Percentiles rank a stretch among this genome's conserved stretches.
phyloP scores from a whole-genome alignment of 306 rosid genomes.

The Castanea crenata region DNA sequence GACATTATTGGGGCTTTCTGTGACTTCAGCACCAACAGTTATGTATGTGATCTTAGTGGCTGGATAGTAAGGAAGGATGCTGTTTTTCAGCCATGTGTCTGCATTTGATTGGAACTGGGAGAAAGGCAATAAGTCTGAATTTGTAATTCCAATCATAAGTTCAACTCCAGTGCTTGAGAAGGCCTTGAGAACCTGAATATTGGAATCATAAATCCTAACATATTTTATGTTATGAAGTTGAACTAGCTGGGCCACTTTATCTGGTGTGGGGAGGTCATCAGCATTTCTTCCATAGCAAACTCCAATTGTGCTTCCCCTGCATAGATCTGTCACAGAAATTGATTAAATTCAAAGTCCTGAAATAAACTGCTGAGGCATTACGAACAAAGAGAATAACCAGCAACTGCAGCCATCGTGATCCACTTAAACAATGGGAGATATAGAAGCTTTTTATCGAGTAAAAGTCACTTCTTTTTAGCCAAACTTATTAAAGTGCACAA shows the following conservation, averaged over 20 bases:
- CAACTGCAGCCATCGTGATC: neutral
- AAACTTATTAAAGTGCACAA: neutral
- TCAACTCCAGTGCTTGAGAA: constrained; percentile 86
- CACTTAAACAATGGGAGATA: neutral
- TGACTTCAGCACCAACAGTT: constrained; percentile 93
- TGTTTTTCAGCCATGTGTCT: constrained; percentile 86
- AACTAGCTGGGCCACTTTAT: constrained; percentile 85
- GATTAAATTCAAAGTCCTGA: neutral
- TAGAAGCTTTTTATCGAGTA: neutral
- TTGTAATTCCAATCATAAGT: constrained; percentile 87
- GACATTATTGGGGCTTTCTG: constrained; percentile 61
- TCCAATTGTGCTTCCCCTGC: constrained; percentile 81
- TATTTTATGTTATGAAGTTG: constrained; percentile 81
- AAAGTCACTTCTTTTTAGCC: neutral
- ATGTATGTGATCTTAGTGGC: constrained; percentile 88
- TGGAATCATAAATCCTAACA: constrained; percentile 82
- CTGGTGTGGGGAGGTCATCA: constrained; percentile 95
- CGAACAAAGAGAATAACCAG: neutral
- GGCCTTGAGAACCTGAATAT: constrained; percentile 85
- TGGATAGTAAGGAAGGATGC: constrained; percentile 82
- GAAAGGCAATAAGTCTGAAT: constrained; percentile 76
- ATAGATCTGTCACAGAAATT: constrained; percentile 44
- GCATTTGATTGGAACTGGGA: constrained; percentile 94
- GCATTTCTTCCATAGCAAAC: constrained; percentile 97
- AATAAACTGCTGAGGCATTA: neutral